Evolutionary conservation across 2,329 filamentous ascomycete genomes (phyloP).

Genomic region (Tolypocladium amazonense): DNA sequence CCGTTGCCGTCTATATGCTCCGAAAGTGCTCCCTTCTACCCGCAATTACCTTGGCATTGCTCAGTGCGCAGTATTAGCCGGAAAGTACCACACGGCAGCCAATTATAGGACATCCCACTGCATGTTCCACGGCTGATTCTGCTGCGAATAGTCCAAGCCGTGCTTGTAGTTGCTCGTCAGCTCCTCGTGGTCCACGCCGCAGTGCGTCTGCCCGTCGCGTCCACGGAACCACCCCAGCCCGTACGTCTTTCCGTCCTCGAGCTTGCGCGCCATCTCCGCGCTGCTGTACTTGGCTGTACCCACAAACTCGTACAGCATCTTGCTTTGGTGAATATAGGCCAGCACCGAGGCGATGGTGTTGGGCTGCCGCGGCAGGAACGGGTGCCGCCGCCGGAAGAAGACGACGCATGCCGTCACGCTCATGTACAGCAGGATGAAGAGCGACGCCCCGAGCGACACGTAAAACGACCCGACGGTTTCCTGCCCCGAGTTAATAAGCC

Average conservation of each 20-base stretch:
- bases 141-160: slow-evolving; percentile 38
- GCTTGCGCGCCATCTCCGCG: slow-evolving; percentile 47
- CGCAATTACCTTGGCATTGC: too few species aligned
- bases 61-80: too few species aligned
- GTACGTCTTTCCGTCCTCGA: slow-evolving; percentile 54
- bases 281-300: slow-evolving; percentile 54
- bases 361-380: slow-evolving; percentile 68
- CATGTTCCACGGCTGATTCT: slow-evolving; percentile 41
- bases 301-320: slow-evolving; percentile 69
- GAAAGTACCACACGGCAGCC: not conserved
- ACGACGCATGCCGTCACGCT: slow-evolving; percentile 47
- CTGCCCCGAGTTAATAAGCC: slow-evolving; percentile 37
- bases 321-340: slow-evolving; percentile 69
- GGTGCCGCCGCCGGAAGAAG: slow-evolving; percentile 50
- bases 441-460: slow-evolving; percentile 49
- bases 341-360: slow-evolving; percentile 68
- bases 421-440: slow-evolving; percentile 57
- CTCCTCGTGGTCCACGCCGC: slow-evolving; percentile 69
- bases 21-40: not conserved
- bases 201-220: slow-evolving; percentile 61
- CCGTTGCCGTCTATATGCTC: not conserved
- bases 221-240: slow-evolving; percentile 69
- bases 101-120: slow-evolving; percentile 26
- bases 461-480: slow-evolving; percentile 56
- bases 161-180: slow-evolving; percentile 55